Evolutionary conservation across 768 basidiomycete species (phyloP), one percentile per base, ranked within the genome.

Genomic region (Mycena metata): DNA sequence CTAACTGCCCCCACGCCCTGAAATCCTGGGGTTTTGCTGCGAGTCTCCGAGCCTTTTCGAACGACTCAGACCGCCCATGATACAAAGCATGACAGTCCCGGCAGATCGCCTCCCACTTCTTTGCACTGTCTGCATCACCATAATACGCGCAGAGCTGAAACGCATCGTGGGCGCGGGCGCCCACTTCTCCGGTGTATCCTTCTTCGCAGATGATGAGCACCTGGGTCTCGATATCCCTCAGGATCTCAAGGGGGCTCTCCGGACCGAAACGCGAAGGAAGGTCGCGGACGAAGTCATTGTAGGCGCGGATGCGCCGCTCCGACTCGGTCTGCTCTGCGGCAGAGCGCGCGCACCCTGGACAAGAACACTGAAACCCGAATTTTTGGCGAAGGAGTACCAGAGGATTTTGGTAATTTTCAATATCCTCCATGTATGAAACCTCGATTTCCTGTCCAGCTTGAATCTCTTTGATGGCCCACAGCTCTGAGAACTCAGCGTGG

Each of bases 401-500:
- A 47, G 60, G 61, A 42, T 11, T 4, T 24, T 41, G 15, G 24
- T 43, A 63, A 12, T 41, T 30, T 19, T 30, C 8, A 0, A 30
- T n/a, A 39, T 59, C 30, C 19, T 15, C 5, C 55, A 50, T 68
- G 51, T 68, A 68, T 8, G 67, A 68, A 23, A 68, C 67, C 55
- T 62, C 61, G 26, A 68, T 36, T 54, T 68, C 67, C 23, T 68
- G 55, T 35, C 61, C 67, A 13, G 42, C 56, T 9, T 15, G 47
- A 26, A 68, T 68, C n/a, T 68, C 67, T 8, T n/a, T n/a, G 55
- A 63, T 58, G 5, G 67, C 67, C 42, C n/a, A 35, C 26, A 68
- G 60, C 11, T 63, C 60, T 68, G 33, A n/a, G 30, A 47, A 30
- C 21, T 6, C 17, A 21, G 24, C 26, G 16, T 0, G 26, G 21